phyloP scores from a whole-genome alignment of 148 eudicot genomes.

The Fagopyrum esculentum region DNA sequence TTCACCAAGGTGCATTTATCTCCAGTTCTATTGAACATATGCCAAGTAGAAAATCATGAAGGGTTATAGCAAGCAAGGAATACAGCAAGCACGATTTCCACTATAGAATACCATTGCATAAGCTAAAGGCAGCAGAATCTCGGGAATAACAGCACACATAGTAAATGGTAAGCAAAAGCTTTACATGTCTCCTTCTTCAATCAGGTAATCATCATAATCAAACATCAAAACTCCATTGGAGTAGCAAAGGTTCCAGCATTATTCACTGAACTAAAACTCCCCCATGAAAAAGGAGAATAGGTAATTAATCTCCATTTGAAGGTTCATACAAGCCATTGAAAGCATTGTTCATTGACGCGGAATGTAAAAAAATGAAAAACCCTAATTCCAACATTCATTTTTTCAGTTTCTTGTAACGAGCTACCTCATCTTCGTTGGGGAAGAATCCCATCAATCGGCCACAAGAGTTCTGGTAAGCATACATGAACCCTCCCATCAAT shows the following conservation, averaged over 20 bases:
- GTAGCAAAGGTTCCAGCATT: conserved; percentile 1
- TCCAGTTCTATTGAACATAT: background rate
- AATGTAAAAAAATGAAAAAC: background rate
- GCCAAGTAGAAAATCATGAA: background rate
- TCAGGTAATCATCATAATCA: background rate
- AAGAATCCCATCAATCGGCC: conserved; percentile 98
- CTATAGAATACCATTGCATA: background rate
- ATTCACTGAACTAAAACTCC: conserved; percentile 2
- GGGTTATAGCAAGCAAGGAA: background rate
- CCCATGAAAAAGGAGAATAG: background rate
- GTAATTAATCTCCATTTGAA: background rate
- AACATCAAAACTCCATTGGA: background rate
- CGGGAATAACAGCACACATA: background rate
- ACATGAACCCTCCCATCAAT: conserved; percentile 89
- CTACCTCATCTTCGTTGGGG: conserved; percentile 89
- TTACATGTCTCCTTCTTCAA: background rate
- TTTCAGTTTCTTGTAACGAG: conserved; percentile 49
- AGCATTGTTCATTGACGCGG: background rate
- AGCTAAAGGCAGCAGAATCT: background rate
- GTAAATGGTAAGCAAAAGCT: background rate
- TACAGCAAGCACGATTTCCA: background rate
- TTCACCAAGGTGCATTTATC: background rate
- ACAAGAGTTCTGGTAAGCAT: conserved; percentile 88
- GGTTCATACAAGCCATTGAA: background rate
- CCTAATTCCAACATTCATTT: conserved; percentile 2